Evolutionary conservation across 1,284 basidiomycete species (phyloP).

Genomic region (Boletus albobrunnescens): DNA sequence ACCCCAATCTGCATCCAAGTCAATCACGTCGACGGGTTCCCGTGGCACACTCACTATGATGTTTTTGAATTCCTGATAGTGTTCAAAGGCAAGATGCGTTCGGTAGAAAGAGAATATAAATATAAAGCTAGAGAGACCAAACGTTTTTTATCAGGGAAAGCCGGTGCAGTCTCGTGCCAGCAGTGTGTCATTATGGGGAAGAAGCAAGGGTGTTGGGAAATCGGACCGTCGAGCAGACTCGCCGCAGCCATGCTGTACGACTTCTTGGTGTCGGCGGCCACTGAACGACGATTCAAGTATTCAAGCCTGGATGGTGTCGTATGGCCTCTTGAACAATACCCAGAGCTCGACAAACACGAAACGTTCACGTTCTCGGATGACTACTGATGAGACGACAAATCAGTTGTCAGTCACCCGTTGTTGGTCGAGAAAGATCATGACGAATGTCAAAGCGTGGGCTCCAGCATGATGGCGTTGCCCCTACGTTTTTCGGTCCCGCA

Average conservation of each 20-base stretch:
- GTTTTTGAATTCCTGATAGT: conserved; percentile 20
- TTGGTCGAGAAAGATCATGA: too few relatives aligned
- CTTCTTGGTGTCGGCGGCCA: too few relatives aligned
- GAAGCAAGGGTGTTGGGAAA: neutral
- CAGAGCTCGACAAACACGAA: too few relatives aligned
- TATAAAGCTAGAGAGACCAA: too few relatives aligned
- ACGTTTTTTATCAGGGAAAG: too few relatives aligned
- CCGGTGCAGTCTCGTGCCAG: neutral
- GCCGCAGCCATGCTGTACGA: too few relatives aligned
- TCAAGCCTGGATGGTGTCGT: neutral
- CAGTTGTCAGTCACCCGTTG: too few relatives aligned
- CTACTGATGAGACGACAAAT: too few relatives aligned
- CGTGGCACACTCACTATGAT: conserved; percentile 19
- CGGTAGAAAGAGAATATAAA: neutral
- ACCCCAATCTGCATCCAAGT: conserved; percentile 21
- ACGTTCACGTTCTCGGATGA: too few relatives aligned
- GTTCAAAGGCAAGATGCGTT: conserved; percentile 3
- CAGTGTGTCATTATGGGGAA: neutral
- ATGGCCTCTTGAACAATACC: neutral
- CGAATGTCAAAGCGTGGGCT: too few relatives aligned
- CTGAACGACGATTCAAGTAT: too few relatives aligned
- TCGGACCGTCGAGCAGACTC: neutral
- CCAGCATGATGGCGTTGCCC: too few relatives aligned
- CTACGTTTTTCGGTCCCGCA: conserved; percentile 3
- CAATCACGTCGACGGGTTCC: conserved; percentile 9